These are phyloP conservation scores for Nelumbo lutea DNA, from an alignment of 164 flowering plant genomes.

Conservation along the genomic window DNA sequence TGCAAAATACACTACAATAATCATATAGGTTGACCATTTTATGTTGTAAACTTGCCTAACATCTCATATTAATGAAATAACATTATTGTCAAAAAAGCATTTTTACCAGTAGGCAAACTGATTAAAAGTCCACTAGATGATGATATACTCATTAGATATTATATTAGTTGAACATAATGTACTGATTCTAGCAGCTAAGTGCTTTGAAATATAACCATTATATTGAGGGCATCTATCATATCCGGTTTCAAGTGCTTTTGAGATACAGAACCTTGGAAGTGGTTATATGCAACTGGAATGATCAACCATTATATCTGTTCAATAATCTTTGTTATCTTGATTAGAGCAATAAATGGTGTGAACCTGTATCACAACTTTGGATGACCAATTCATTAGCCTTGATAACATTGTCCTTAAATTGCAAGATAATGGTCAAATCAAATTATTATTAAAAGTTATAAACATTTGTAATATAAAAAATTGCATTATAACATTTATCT, in stretches of 20 bases:
- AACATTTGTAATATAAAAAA: constrained; percentile 23
- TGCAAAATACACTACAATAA: too few species aligned
- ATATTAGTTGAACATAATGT: too few species aligned
- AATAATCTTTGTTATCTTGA: constrained; percentile 38
- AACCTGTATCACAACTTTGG: constrained; percentile 68
- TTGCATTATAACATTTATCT: constrained; percentile 33
- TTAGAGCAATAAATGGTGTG: constrained; percentile 33
- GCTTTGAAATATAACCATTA: constrained; percentile 1
- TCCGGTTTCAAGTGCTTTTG: constrained; percentile 8
- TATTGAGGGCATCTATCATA: not conserved
- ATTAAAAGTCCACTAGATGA: constrained; percentile 2
- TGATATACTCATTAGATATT: not conserved
- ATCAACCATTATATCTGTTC: constrained; percentile 39
- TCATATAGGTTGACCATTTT: too few species aligned
- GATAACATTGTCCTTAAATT: constrained; percentile 19
- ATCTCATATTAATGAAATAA: too few species aligned
- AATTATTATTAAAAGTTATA: constrained; percentile 22
- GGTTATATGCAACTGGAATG: constrained; percentile 18
- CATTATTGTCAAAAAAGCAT: too few species aligned
- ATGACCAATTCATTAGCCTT: constrained; percentile 52
- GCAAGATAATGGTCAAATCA: constrained; percentile 6
- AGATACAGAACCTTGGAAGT: constrained; percentile 7
- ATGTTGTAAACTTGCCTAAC: too few species aligned
- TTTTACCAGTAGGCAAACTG: too few species aligned
- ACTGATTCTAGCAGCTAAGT: not conserved